phyloP scores from a whole-genome alignment of 2,329 filamentous ascomycete species.

The Capronia epimyces region DNA sequence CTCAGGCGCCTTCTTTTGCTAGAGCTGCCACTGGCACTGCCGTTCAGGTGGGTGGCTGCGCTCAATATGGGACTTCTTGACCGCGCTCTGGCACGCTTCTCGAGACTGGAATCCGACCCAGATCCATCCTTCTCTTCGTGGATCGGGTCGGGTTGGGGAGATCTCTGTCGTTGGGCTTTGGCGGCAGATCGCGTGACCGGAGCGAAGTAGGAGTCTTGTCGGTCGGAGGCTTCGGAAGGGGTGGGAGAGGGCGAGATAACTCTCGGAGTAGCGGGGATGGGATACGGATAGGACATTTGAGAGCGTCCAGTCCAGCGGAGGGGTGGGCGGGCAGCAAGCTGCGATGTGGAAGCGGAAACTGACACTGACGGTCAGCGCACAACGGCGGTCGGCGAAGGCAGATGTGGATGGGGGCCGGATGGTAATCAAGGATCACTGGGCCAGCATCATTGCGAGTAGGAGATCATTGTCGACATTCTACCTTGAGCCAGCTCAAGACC shows the following conservation, averaged over 20 bases:
- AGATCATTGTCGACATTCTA: background rate
- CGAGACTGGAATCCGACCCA: conserved; percentile 50
- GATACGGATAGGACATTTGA: conserved; percentile 46
- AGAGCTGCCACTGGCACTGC: conserved; percentile 17
- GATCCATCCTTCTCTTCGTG: conserved; percentile 51
- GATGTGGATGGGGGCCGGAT: background rate
- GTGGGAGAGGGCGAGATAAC: conserved; percentile 87
- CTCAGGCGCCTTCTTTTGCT: conserved; percentile 45
- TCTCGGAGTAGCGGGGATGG: conserved; percentile 71
- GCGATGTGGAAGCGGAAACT: conserved; percentile 1
- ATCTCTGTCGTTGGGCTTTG: conserved; percentile 44
- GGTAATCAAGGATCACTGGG: background rate
- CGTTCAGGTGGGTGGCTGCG: conserved; percentile 30
- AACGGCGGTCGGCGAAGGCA: background rate
- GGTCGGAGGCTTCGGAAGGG: conserved; percentile 53
- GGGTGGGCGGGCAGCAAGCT: conserved; percentile 1
- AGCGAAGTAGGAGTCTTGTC: conserved; percentile 61
- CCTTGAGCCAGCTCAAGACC: conserved; percentile 5
- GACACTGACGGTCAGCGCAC: conserved; percentile 1
- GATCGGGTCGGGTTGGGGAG: conserved; percentile 51
- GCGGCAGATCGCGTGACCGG: conserved; percentile 73
- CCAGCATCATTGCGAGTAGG: background rate
- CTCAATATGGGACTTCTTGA: conserved; percentile 61
- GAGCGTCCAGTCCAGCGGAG: background rate
- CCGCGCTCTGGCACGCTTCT: conserved; percentile 59